Evolutionary conservation across 2,329 filamentous ascomycete species (phyloP).

Genomic region (Phyllosticta citriasiana): DNA sequence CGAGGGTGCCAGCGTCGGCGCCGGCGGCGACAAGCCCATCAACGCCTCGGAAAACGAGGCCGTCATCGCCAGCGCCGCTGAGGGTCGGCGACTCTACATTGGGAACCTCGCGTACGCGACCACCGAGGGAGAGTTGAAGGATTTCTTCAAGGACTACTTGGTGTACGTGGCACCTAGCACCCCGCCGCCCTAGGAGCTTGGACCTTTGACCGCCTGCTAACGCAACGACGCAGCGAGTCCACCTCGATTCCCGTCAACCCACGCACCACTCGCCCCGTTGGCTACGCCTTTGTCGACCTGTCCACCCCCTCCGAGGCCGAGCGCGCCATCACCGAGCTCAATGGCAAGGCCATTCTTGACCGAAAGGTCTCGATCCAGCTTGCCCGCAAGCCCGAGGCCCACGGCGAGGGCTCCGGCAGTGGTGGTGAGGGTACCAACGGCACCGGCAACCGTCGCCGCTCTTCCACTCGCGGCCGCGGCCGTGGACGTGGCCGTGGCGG

Average conservation of each 20-base stretch:
- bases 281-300: constrained; percentile 97
- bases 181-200: background rate
- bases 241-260: constrained; percentile 99
- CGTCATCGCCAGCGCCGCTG: constrained; percentile 91
- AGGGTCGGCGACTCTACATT: constrained; percentile 99
- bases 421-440: constrained; percentile 62
- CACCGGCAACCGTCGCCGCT: constrained; percentile 43
- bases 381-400: constrained; percentile 89
- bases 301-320: constrained; percentile 90
- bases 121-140: constrained; percentile 99
- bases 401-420: constrained; percentile 62
- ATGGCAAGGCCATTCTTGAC: constrained; percentile 94
- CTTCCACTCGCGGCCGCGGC: constrained; percentile 45
- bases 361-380: constrained; percentile 99
- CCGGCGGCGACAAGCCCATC: constrained; percentile 52
- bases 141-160: constrained; percentile 99
- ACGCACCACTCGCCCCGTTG: constrained; percentile 94
- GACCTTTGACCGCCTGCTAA: constrained; percentile 14
- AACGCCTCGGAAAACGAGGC: constrained; percentile 74
- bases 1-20: constrained; percentile 42
- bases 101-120: constrained; percentile 99
- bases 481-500: constrained; percentile 53
- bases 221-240: constrained; percentile 61
- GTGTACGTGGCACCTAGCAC: constrained; percentile 59
- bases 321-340: constrained; percentile 89